Evolutionary conservation across 2,329 filamentous ascomycete genomes (phyloP).

Genomic region (Hypoxylon sp.): DNA sequence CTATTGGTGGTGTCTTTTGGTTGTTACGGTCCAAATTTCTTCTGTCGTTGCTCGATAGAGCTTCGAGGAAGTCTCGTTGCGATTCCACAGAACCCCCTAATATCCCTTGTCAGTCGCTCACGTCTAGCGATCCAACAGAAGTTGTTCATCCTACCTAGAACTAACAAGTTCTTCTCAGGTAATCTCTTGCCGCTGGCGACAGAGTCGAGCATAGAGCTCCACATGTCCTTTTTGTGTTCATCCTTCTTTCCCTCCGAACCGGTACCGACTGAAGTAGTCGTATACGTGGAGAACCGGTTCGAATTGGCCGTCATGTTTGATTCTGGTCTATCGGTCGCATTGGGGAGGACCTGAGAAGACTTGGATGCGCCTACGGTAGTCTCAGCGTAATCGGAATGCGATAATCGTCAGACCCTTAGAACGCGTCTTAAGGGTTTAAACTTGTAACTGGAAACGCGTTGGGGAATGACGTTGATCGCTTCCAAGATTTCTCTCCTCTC

Average conservation of each 20-base stretch:
- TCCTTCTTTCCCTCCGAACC: slow-evolving; percentile 71
- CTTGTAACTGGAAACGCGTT: slow-evolving; percentile 41
- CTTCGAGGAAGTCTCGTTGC: slow-evolving; percentile 86
- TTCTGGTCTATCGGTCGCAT: slow-evolving; percentile 47
- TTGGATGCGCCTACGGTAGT: slow-evolving; percentile 23
- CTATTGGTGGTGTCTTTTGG: slow-evolving; percentile 80
- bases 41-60: slow-evolving; percentile 69
- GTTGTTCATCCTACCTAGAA: slow-evolving; percentile 73
- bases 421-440: slow-evolving; percentile 42
- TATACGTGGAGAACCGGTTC: slow-evolving; percentile 73
- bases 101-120: slow-evolving; percentile 52
- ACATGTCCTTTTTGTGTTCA: slow-evolving; percentile 89
- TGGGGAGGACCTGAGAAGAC: slow-evolving; percentile 25
- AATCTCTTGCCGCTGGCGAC: slow-evolving; percentile 91
- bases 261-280: slow-evolving; percentile 64
- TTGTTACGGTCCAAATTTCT: slow-evolving; percentile 69
- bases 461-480: slow-evolving; percentile 32
- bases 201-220: slow-evolving; percentile 92
- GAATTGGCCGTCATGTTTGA: slow-evolving; percentile 65
- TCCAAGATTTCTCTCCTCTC: slow-evolving; percentile 15
- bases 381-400: slow-evolving; percentile 24
- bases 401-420: slow-evolving; percentile 37
- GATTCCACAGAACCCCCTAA: slow-evolving; percentile 85
- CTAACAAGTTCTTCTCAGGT: slow-evolving; percentile 91
- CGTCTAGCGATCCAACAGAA: slow-evolving; percentile 10